These are phyloP conservation scores for Coleophoma eucalyptorum DNA, from an alignment of 2,329 filamentous ascomycete species.

Conservation along the genomic window DNA sequence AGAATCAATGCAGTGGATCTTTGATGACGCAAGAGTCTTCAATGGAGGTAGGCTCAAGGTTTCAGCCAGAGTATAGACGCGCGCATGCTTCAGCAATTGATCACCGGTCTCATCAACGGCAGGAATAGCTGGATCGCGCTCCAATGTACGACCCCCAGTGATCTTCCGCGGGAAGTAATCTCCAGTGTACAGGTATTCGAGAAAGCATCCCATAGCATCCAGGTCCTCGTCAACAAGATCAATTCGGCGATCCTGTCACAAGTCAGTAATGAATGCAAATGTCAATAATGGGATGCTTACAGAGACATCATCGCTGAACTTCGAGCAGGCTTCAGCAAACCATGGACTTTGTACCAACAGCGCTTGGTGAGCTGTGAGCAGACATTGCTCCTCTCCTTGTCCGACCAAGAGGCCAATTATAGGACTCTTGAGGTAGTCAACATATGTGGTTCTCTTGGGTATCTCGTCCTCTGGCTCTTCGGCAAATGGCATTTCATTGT, in stretches of 20 bases:
- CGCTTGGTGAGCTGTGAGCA: conserved; percentile 75
- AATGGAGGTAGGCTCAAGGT: conserved; percentile 67
- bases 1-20: conserved; percentile 88
- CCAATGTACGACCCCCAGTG: conserved; percentile 61
- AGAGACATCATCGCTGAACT: conserved; percentile 57
- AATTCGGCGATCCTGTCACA: conserved; percentile 57
- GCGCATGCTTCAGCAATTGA: conserved; percentile 83
- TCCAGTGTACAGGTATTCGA: conserved; percentile 80
- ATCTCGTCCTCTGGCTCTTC: conserved; percentile 17
- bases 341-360: conserved; percentile 72
- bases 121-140: conserved; percentile 63
- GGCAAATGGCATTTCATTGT: conserved; percentile 14
- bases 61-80: conserved; percentile 83
- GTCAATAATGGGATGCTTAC: conserved; percentile 38
- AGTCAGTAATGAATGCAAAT: neutral
- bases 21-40: conserved; percentile 74
- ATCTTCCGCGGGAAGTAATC: conserved; percentile 79
- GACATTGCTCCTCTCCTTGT: conserved; percentile 51
- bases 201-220: conserved; percentile 72
- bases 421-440: conserved; percentile 63
- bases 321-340: conserved; percentile 60
- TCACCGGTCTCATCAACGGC: conserved; percentile 72
- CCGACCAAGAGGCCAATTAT: conserved; percentile 67
- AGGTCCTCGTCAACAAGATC: conserved; percentile 64
- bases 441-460: conserved; percentile 33